A percentile compares a stretch with the other conserved stretches of the same genome.
These are phyloP conservation scores for Skeletonema potamos DNA, from an alignment of 108 stramenopile species.

Conservation along the genomic window DNA sequence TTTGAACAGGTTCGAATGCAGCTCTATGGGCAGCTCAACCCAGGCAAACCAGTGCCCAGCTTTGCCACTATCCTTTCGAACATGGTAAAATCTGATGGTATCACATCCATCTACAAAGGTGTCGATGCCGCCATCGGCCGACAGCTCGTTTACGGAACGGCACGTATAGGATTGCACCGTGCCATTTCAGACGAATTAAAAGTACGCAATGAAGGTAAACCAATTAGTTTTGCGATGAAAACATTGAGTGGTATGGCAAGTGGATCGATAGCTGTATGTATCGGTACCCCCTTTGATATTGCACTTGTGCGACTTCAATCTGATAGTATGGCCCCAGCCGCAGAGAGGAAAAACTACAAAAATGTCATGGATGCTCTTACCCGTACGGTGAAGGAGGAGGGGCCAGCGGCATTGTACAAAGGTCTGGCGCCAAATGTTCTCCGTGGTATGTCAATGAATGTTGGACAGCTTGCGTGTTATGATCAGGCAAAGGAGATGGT, in stretches of 20 bases:
- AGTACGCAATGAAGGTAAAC: constrained; percentile 77
- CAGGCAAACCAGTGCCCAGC: constrained; percentile 82
- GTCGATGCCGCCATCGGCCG: constrained; percentile 96
- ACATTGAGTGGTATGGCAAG: constrained; percentile 89
- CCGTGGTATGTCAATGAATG: constrained; percentile 99
- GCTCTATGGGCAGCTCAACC: constrained; percentile 90
- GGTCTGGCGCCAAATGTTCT: constrained; percentile 94
- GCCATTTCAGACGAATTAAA: constrained; percentile 90
- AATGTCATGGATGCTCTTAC: constrained; percentile 96
- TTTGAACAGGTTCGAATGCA: constrained; percentile 77
- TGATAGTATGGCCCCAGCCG: constrained; percentile 91
- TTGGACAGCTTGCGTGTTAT: constrained; percentile 99
- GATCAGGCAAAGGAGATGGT: constrained; percentile 96
- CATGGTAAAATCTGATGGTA: constrained; percentile 83
- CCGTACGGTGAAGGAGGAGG: constrained; percentile 91
- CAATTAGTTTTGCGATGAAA: constrained; percentile 88
- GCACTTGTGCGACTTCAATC: constrained; percentile 96
- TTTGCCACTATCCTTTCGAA: constrained; percentile 70
- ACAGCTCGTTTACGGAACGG: constrained; percentile 98
- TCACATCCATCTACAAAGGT: constrained; percentile 85
- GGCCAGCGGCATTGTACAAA: constrained; percentile 92
- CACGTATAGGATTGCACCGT: constrained; percentile 97
- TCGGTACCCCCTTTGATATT: constrained; percentile 98
- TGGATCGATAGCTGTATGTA: constrained; percentile 95
- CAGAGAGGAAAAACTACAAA: constrained; percentile 94